These are phyloP conservation scores for Ashbya aceris DNA, from an alignment of 1,139 yeast genomes.

Conservation along the genomic window DNA sequence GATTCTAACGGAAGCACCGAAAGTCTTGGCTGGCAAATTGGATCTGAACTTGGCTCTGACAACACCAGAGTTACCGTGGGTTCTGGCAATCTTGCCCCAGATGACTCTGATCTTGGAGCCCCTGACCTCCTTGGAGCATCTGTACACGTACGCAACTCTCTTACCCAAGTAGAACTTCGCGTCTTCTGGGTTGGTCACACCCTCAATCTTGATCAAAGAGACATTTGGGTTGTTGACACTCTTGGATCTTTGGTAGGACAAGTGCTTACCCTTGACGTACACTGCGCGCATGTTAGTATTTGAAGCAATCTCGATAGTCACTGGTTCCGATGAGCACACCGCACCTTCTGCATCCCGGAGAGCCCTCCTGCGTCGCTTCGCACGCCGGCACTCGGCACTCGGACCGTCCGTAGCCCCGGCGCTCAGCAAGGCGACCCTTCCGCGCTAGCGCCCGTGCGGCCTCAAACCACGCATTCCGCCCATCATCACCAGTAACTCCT, in stretches of 20 bases:
- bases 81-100: slow-evolving; percentile 98
- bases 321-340: too few relatives aligned
- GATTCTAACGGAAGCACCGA: slow-evolving; percentile 99
- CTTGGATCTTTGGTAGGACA: slow-evolving; percentile 99
- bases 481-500: too few relatives aligned
- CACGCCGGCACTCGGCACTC: too few relatives aligned
- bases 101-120: slow-evolving; percentile 99
- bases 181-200: slow-evolving; percentile 83
- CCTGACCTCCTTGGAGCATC: slow-evolving; percentile 95
- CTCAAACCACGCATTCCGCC: too few relatives aligned
- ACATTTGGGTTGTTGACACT: slow-evolving; percentile 96
- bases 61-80: slow-evolving; percentile 98
- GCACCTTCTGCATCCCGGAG: too few relatives aligned
- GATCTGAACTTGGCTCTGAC: slow-evolving; percentile 99
- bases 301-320: background rate
- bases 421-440: too few relatives aligned
- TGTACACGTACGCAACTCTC: slow-evolving; percentile 99
- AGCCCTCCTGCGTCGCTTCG: too few relatives aligned
- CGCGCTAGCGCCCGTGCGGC: too few relatives aligned
- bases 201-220: slow-evolving; percentile 94
- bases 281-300: slow-evolving; percentile 37
- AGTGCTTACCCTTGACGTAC: slow-evolving; percentile 99
- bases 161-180: slow-evolving; percentile 99
- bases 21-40: slow-evolving; percentile 98
- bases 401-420: too few relatives aligned